Evolutionary conservation across 2,329 filamentous ascomycete genomes (phyloP).

Genomic region (Epichloe uncinata): DNA sequence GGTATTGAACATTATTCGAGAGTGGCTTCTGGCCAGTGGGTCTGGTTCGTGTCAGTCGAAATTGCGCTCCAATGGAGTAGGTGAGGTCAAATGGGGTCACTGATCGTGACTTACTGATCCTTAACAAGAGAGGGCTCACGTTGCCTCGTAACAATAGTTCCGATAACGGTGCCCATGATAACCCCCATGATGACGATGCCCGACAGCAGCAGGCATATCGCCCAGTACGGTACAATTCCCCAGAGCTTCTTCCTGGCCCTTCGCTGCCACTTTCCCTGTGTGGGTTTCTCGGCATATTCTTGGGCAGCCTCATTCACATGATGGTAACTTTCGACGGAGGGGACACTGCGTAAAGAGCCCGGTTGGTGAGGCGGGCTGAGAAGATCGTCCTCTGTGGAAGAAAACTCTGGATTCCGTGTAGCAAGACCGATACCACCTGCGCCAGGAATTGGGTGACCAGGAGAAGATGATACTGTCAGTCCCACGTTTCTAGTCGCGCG

Average conservation of each 20-base stretch:
- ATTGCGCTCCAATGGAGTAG: background rate
- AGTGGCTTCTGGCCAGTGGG: conserved; percentile 17
- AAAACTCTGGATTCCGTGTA: conserved; percentile 48
- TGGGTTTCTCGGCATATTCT: conserved; percentile 33
- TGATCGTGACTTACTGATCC: conserved; percentile 14
- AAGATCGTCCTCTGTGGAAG: conserved; percentile 40
- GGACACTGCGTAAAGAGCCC: conserved; percentile 36
- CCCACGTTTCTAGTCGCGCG: background rate
- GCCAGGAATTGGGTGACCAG: conserved; percentile 29
- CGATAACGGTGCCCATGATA: conserved; percentile 40
- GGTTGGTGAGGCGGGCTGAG: conserved; percentile 30
- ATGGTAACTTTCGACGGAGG: conserved; percentile 28
- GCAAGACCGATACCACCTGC: conserved; percentile 49
- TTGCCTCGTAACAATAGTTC: conserved; percentile 11
- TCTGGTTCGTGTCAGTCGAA: conserved; percentile 5
- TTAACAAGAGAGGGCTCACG: conserved; percentile 1
- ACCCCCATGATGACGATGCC: conserved; percentile 40
- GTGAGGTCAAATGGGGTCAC: too few relatives aligned
- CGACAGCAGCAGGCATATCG: conserved; percentile 35
- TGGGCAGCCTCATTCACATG: conserved; percentile 39
- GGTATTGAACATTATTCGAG: conserved; percentile 34
- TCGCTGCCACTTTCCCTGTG: conserved; percentile 36
- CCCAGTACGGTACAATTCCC: conserved; percentile 49
- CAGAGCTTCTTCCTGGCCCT: conserved; percentile 42
- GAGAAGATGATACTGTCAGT: background rate